Evolutionary conservation across 2,329 filamentous ascomycete species (phyloP), one percentile per base, ranked within the genome.

Genomic region (Raffaelea ambrosiae): DNA sequence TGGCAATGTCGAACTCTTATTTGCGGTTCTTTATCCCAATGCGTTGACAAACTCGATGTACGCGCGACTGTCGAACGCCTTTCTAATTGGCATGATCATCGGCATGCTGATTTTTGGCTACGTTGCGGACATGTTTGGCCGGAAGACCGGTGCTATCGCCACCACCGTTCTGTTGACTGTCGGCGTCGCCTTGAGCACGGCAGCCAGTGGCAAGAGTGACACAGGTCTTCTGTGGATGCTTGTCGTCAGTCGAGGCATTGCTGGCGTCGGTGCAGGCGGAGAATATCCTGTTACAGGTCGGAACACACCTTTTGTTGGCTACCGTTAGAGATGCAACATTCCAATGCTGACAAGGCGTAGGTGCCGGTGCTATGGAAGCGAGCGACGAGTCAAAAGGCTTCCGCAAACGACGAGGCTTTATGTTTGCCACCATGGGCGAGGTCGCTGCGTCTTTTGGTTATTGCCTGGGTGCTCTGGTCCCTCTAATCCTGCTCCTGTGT

Each of bases 21-120:
- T 70, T 19, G 62, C 60, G 2, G 51, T 65, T 43, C 54, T 72
- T 9, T 72, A 72, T 54, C 66, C 69, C 3, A 62, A 72, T 4
- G 60, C 58, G 8, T 53, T 71, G 21, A 70, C 70, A 19, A 61
- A 58, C 13, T 55, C 63, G 13, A 71, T 75, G 55, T 72, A 73
- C 56, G 65, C 69, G 3, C 66, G 74, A 5, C 67, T 80, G 4
- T 73, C 71, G 36, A 79, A 80, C 53, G 69, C 75, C 3, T 75
- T 73, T 51, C 63, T 78, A 4, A 69, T 79, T 44, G 77, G 76
- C 43, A 71, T 74, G 59, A 76, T 77, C 47, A 60, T 77, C 45
- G 76, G 76, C 44, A 79, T 78, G 68, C 58, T 79, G 8, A 61
- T 69, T 53, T 77, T 79, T 50, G 73, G 74, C 5, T 59, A 69